Evolutionary conservation across 768 basidiomycete genomes (phyloP), one percentile per base, ranked within the genome.

Genomic region (Lentinula detonsa): DNA sequence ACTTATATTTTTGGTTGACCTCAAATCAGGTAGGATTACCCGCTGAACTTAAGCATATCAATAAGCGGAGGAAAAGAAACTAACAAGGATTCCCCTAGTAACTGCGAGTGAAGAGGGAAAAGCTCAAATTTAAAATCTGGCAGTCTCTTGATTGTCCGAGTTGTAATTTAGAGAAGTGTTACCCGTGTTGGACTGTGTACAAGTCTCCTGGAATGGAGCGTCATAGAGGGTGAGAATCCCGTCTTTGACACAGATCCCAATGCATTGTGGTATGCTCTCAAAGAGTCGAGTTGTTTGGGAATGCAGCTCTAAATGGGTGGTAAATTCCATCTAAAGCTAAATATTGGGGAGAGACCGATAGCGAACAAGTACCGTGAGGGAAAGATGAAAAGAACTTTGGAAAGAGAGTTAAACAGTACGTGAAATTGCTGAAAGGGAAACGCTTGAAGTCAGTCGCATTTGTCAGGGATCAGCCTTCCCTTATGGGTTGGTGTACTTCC

Each of bases 11-110:
- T 58, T 61, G 39, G 39, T 62, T 62, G 60, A 65, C 84, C 86
- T 88, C 86, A 85, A 83, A 86, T 87, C 85, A 85, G 84, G 85
- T 81, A 84, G 84, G 86, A 85, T 79, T 87, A 88, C 87, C 86
- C 83, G 81, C 86, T 86, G 85, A 87, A 88, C 84, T 88, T 88
- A 87, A 88, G 87, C 86, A 87, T 87, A 88, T 88, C 84, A 88
- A 86, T 87, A 87, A 89, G 87, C 82, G 83, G 86, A 88, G 87
- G 87, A 88, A 88, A 89, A 89, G 87, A 87, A 89, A 89, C 85
- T 87, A 88, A 88, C 87, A 82, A 86, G 86, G 87, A 87, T 88
- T 88, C 84, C 87, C 85, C 81, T 85, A 87, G 87, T 88, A 88
- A 85, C 87, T 85, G 86, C 85, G 83, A 88, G 87, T 86, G 87